A percentile compares a stretch with the other conserved stretches of the same genome.
These are phyloP conservation scores for Diutina sp. DNA, from an alignment of 1,139 yeast species.

Conservation along the genomic window DNA sequence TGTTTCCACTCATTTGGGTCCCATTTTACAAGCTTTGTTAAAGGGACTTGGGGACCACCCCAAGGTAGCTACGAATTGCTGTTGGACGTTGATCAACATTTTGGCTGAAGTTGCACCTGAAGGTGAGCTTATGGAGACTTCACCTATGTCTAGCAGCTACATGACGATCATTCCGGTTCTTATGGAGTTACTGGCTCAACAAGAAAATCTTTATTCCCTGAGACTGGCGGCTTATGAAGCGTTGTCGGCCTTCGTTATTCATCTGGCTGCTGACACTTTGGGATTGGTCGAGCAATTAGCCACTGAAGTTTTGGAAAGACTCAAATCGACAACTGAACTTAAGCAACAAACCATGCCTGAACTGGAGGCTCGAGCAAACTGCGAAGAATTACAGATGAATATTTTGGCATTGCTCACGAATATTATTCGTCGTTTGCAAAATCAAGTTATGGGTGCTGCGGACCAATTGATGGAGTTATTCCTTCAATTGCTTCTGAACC, in stretches of 20 bases:
- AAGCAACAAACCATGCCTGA: constrained; percentile 36
- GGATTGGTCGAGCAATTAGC: constrained; percentile 63
- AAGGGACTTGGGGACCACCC: constrained; percentile 82
- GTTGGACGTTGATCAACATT: constrained; percentile 92
- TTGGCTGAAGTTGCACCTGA: constrained; percentile 41
- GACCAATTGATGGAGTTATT: constrained; percentile 80
- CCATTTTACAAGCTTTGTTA: constrained; percentile 58
- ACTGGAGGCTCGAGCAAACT: constrained; percentile 59
- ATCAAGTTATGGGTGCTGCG: constrained; percentile 53
- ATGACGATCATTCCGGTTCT: constrained; percentile 56
- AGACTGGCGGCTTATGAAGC: constrained; percentile 96
- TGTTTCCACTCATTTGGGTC: constrained; percentile 48
- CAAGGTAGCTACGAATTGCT: constrained; percentile 86
- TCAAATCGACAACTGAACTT: constrained; percentile 50
- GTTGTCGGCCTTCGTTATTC: constrained; percentile 66
- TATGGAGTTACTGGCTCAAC: constrained; percentile 51
- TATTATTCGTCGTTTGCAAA: constrained; percentile 72
- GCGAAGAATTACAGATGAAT: constrained; percentile 85
- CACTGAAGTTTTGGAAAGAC: constrained; percentile 55
- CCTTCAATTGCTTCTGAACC: constrained; percentile 49
- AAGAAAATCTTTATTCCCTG: constrained; percentile 77
- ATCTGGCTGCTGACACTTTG: constrained; percentile 60
- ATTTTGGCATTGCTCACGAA: constrained; percentile 78
- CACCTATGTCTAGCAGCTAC: constrained; percentile 67
- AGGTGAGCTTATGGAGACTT: constrained; percentile 22